Conservation (phyloP, 441 rosid species). For the Raphanus hybrid region DNA sequence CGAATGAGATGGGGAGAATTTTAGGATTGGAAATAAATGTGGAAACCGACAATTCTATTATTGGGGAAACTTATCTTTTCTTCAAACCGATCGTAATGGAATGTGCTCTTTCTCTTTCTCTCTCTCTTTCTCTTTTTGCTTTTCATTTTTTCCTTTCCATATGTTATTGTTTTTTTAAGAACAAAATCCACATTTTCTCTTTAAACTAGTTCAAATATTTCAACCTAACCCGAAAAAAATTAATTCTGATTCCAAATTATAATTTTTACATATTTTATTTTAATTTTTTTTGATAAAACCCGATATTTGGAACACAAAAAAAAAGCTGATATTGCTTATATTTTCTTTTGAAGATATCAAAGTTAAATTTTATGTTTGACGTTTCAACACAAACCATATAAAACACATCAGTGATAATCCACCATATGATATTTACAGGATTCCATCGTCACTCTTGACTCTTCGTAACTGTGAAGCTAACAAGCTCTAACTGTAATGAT, state of each 20-base stretch:
- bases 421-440: neutral
- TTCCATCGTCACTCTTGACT: neutral
- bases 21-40: neutral
- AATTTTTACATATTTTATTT: neutral
- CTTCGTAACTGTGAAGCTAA: neutral
- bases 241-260: neutral
- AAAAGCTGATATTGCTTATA: neutral
- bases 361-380: neutral
- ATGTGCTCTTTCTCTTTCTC: neutral
- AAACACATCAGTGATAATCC: neutral
- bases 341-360: neutral
- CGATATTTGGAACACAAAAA: too few species aligned
- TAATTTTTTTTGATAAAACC: neutral
- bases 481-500: slow-evolving; percentile 9
- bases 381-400: neutral
- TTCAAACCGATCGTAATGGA: neutral
- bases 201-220: neutral
- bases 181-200: neutral
- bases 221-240: neutral
- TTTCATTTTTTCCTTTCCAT: neutral
- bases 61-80: neutral
- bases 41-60: neutral
- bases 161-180: neutral
- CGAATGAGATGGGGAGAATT: slow-evolving; percentile 1
- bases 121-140: neutral